phyloP scores from a whole-genome alignment of 345 rosid species.

The Angophora floribunda region DNA sequence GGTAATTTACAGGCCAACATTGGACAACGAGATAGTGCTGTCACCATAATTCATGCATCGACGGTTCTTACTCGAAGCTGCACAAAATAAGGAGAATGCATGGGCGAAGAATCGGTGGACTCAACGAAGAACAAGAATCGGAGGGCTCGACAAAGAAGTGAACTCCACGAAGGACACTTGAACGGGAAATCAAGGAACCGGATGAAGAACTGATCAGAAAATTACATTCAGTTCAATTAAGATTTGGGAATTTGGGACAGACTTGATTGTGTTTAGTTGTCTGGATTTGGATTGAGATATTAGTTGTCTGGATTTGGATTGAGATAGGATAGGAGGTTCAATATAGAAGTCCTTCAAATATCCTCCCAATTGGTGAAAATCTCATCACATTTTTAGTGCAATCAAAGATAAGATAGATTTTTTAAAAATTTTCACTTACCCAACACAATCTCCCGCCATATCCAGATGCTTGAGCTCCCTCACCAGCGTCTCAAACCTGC shows the following conservation, averaged over 20 bases:
- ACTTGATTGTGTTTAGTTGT: too few species aligned
- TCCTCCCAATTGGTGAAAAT: neutral
- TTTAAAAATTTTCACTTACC: neutral
- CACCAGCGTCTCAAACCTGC: neutral
- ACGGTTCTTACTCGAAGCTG: conserved; percentile 1
- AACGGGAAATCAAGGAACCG: neutral
- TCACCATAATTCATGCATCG: neutral
- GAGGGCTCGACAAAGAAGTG: neutral
- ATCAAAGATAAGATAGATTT: neutral
- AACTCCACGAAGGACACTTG: neutral
- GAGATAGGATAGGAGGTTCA: neutral
- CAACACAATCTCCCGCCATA: neutral
- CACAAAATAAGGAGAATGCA: neutral
- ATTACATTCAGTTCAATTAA: neutral
- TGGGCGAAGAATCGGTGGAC: neutral
- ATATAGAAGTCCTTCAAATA: too few species aligned
- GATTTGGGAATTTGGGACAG: neutral
- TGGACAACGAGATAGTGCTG: neutral
- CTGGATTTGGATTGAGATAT: neutral
- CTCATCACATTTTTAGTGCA: neutral
- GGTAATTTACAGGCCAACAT: neutral
- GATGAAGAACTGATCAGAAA: neutral
- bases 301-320: neutral
- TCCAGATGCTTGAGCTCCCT: neutral
- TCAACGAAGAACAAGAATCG: neutral